phyloP scores from a whole-genome alignment of 2,329 filamentous ascomycete species.

The Metarhizium sp. region DNA sequence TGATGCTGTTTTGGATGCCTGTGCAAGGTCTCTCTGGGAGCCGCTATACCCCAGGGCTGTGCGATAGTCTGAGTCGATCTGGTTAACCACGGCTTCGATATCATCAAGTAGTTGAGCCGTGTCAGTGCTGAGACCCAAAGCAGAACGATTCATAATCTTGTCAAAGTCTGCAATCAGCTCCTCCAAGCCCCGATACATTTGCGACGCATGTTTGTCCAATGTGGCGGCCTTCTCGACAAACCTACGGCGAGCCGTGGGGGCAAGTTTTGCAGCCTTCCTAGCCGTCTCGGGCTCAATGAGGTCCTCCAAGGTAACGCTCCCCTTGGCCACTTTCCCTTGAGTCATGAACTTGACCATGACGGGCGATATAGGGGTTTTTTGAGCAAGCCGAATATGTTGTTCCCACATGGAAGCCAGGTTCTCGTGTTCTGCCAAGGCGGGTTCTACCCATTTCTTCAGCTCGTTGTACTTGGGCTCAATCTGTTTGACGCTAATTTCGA shows the following conservation, averaged over 20 bases:
- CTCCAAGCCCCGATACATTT: constrained; percentile 53
- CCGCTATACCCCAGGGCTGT: constrained; percentile 61
- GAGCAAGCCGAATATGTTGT: constrained; percentile 54
- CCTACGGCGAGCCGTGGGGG: constrained; percentile 45
- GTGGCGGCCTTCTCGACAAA: constrained; percentile 52
- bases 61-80: constrained; percentile 79
- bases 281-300: constrained; percentile 68
- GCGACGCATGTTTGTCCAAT: constrained; percentile 49
- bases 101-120: constrained; percentile 66
- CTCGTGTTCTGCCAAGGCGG: constrained; percentile 58
- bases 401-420: constrained; percentile 58
- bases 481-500: constrained; percentile 63
- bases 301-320: constrained; percentile 56
- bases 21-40: constrained; percentile 49
- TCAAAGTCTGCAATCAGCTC: constrained; percentile 55
- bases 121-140: constrained; percentile 51
- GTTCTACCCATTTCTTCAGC: constrained; percentile 59
- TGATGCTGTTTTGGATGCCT: constrained; percentile 54
- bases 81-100: constrained; percentile 75
- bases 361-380: constrained; percentile 52
- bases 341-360: constrained; percentile 61
- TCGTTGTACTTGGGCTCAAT: constrained; percentile 65
- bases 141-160: constrained; percentile 43
- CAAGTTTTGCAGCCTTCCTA: constrained; percentile 60
- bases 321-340: constrained; percentile 29